Evolutionary conservation across 176 grass and related monocot species (phyloP).

Genomic region (Carex kokanica): DNA sequence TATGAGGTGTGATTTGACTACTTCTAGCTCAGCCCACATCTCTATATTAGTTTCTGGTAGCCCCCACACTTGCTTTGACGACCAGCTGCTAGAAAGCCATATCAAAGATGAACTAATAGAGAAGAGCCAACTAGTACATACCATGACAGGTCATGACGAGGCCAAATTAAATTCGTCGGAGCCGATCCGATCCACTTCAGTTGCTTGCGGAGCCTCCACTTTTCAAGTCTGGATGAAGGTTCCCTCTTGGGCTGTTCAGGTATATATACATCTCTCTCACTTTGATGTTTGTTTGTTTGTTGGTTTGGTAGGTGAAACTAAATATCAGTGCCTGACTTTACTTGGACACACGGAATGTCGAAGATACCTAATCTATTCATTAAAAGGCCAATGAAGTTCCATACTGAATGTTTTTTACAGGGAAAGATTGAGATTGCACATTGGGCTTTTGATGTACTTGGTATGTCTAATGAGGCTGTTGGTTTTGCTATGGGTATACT

Average conservation of each 20-base stretch:
- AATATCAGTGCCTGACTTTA: not conserved
- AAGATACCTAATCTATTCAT: not conserved
- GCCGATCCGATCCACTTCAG: conserved; percentile 64
- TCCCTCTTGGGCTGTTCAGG: conserved; percentile 94
- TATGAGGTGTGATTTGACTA: conserved; percentile 91
- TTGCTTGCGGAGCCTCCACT: conserved; percentile 70
- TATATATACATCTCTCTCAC: conserved; percentile 28
- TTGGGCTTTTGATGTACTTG: not conserved
- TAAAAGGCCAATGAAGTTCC: not conserved
- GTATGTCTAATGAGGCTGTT: not conserved
- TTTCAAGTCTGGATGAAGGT: conserved; percentile 94
- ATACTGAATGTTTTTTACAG: not conserved
- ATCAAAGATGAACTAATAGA: conserved; percentile 90
- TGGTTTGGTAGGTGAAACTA: conserved; percentile 18
- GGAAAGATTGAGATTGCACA: not conserved
- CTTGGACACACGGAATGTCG: not conserved
- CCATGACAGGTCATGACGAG: conserved; percentile 53
- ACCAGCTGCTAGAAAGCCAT: conserved; percentile 87
- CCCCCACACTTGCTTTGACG: conserved; percentile 98
- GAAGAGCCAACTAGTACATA: conserved; percentile 78
- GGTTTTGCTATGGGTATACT: conserved; percentile 2
- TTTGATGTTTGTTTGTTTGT: conserved; percentile 20
- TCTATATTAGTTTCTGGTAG: conserved; percentile 93
- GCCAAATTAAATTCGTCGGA: conserved; percentile 39
- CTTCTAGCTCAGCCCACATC: conserved; percentile 85